Conservation (phyloP, 1,139 yeast species). For the Eremothecium sinecaudum region DNA sequence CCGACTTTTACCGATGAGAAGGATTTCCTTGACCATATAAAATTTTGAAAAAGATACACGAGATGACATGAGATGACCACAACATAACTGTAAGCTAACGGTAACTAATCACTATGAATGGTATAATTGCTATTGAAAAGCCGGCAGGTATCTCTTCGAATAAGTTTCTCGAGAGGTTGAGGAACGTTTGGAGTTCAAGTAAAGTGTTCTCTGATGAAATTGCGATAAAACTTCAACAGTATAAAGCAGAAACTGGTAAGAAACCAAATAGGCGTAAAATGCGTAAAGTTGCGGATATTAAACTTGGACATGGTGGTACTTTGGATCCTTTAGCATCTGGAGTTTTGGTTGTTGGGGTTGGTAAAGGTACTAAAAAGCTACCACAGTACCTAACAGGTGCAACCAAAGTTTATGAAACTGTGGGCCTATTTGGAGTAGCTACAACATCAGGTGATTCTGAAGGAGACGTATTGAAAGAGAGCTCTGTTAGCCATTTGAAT, state of each 20-base stretch:
- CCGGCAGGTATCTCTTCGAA: conserved; percentile 83
- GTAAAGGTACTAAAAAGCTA: conserved; percentile 76
- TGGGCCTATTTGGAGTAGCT: conserved; percentile 77
- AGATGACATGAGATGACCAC: not conserved
- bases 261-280: conserved; percentile 37
- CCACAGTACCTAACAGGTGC: conserved; percentile 64
- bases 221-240: conserved; percentile 41
- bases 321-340: conserved; percentile 94
- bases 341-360: conserved; percentile 82
- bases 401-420: conserved; percentile 69
- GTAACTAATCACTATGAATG: no score
- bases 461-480: conserved; percentile 63
- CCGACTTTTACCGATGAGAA: no score
- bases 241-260: conserved; percentile 35
- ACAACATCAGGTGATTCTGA: conserved; percentile 94
- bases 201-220: conserved; percentile 50
- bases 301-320: conserved; percentile 98
- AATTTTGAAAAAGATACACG: not conserved
- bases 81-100: no score
- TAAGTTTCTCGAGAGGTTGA: conserved; percentile 56
- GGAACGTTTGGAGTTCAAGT: conserved; percentile 52
- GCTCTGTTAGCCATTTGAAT: conserved; percentile 50
- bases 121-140: conserved; percentile 87
- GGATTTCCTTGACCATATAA: not conserved
- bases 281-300: conserved; percentile 48